Conservation (phyloP, 208 protist species). For the Balamuthia mandrillaris region DNA sequence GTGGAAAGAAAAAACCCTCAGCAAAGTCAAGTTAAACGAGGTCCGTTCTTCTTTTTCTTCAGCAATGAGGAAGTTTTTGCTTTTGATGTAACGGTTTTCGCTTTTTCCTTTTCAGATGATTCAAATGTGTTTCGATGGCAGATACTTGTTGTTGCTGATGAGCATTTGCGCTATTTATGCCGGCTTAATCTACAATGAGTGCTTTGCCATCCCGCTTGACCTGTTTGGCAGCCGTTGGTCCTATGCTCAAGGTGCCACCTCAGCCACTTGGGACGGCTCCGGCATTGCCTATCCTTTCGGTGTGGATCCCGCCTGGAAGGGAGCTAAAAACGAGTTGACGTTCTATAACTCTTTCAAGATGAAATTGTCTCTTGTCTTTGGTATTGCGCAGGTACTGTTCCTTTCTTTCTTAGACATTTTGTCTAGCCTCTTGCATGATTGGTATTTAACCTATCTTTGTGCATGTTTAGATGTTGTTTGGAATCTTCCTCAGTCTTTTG, state of each 20-base stretch:
- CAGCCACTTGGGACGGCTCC: not conserved
- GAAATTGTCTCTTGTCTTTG: slow-evolving; percentile 96
- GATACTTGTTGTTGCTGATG: slow-evolving; percentile 95
- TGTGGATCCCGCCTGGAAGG: slow-evolving; percentile 79
- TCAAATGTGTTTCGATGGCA: slow-evolving; percentile 63
- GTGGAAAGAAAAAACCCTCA: slow-evolving; percentile 80
- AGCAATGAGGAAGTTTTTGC: too few species aligned
- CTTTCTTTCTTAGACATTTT: too few species aligned
- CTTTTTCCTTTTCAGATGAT: slow-evolving; percentile 30
- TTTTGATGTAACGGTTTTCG: too few species aligned
- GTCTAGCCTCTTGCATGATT: too few species aligned
- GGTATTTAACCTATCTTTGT: too few species aligned
- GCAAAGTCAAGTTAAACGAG: slow-evolving; percentile 81
- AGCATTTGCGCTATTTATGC: slow-evolving; percentile 91
- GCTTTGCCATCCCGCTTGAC: too few species aligned
- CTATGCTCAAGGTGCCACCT: not conserved
- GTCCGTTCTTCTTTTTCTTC: too few species aligned
- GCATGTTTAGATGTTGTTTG: slow-evolving; percentile 86
- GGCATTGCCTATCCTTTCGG: slow-evolving; percentile 64
- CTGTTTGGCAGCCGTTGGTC: slow-evolving; percentile 55
- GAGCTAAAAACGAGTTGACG: slow-evolving; percentile 90
- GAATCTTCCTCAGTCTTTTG: slow-evolving; percentile 83
- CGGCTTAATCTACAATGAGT: slow-evolving; percentile 96
- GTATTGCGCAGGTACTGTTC: slow-evolving; percentile 76
- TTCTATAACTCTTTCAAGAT: slow-evolving; percentile 98